Conservation (phyloP, 768 basidiomycete species). For the Trametes cingulata region DNA sequence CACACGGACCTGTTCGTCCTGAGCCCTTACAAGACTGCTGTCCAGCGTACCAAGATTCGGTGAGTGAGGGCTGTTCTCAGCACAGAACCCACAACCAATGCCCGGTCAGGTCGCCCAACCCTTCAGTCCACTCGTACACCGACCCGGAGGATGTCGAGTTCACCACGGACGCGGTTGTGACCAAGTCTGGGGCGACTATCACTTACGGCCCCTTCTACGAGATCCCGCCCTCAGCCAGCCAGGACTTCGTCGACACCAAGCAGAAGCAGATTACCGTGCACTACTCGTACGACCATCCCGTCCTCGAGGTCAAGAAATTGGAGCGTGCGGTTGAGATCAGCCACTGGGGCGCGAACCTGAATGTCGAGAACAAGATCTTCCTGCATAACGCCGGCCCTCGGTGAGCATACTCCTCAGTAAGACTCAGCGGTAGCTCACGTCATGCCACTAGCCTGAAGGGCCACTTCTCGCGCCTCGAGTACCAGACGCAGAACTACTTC, state of each 20-base stretch:
- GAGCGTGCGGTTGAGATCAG: slow-evolving; percentile 86
- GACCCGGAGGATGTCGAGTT: slow-evolving; percentile 64
- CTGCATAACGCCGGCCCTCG: slow-evolving; percentile 88
- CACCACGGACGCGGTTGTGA: slow-evolving; percentile 57
- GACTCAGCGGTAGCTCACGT: background rate
- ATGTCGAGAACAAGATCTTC: slow-evolving; percentile 84
- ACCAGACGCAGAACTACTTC: slow-evolving; percentile 76
- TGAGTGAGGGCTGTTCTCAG: slow-evolving; percentile 38
- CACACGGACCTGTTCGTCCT: slow-evolving; percentile 75
- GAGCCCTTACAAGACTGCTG: slow-evolving; percentile 78
- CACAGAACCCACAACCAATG: background rate
- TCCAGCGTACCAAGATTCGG: slow-evolving; percentile 89
- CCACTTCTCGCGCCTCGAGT: slow-evolving; percentile 89
- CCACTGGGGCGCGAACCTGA: slow-evolving; percentile 95
- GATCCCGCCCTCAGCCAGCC: slow-evolving; percentile 61
- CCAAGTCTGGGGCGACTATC: slow-evolving; percentile 76
- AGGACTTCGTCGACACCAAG: slow-evolving; percentile 54
- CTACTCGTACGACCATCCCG: slow-evolving; percentile 80
- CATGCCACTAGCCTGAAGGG: slow-evolving; percentile 75
- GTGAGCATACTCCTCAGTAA: slow-evolving; percentile 50
- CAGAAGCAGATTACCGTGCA: slow-evolving; percentile 75
- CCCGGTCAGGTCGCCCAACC: slow-evolving; percentile 59
- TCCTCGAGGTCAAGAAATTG: slow-evolving; percentile 73
- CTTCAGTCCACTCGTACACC: slow-evolving; percentile 71
- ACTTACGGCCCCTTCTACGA: slow-evolving; percentile 89